These are phyloP conservation scores for Sclerotinia sclerotiorum DNA, from an alignment of 2,329 filamentous ascomycete genomes.

Conservation along the genomic window DNA sequence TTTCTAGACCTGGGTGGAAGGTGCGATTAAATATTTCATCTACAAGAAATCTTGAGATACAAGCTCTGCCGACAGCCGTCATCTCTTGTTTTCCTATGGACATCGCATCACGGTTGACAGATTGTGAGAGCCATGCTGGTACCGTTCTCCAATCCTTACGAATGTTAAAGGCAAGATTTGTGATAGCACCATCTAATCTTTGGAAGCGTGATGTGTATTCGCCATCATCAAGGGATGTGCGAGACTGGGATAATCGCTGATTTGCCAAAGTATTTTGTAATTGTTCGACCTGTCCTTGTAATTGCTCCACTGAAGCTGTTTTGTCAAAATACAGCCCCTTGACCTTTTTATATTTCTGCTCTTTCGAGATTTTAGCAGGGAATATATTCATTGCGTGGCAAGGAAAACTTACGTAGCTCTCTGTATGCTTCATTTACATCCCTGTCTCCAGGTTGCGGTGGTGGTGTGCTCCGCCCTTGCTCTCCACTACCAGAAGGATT, in stretches of 20 bases:
- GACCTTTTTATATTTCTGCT: conserved; percentile 95
- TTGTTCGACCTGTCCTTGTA: conserved; percentile 88
- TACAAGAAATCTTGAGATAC: conserved; percentile 85
- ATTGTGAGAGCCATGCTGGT: conserved; percentile 75
- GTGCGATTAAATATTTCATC: conserved; percentile 88
- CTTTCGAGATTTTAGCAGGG: conserved; percentile 48
- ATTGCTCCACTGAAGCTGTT: conserved; percentile 81
- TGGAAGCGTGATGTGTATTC: conserved; percentile 90
- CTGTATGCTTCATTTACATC: conserved; percentile 44
- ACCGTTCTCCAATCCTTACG: conserved; percentile 88
- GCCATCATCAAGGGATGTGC: conserved; percentile 90
- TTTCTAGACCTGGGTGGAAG: conserved; percentile 87
- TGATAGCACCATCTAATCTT: conserved; percentile 88
- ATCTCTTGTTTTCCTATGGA: conserved; percentile 93
- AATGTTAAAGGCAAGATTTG: conserved; percentile 92
- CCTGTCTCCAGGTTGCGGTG: conserved; percentile 40
- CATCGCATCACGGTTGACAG: conserved; percentile 81
- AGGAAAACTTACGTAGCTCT: conserved; percentile 43
- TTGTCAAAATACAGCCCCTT: conserved; percentile 97
- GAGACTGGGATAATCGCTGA: conserved; percentile 89
- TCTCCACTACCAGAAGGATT: conserved; percentile 39
- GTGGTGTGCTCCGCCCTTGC: conserved; percentile 49
- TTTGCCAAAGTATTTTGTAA: conserved; percentile 97
- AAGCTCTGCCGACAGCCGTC: conserved; percentile 88
- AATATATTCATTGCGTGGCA: not conserved